Evolutionary conservation across 2,329 filamentous ascomycete species (phyloP).

Genomic region (Alternaria gansuensis): DNA sequence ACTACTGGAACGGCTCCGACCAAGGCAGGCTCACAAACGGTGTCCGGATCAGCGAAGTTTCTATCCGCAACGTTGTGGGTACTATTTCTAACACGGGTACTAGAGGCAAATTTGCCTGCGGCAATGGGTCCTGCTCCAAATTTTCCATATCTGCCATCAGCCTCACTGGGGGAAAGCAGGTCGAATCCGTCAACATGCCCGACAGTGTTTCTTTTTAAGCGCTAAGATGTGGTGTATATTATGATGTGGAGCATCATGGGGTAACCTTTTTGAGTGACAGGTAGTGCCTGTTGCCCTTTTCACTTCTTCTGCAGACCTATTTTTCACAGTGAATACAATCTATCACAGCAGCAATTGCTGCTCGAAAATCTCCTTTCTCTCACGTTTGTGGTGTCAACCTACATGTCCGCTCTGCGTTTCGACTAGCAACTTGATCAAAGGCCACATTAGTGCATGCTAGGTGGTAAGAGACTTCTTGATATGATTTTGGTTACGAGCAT

Average conservation of each 20-base stretch:
- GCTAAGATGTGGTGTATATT: too few relatives aligned
- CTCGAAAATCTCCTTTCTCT: not conserved
- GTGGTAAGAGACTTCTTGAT: too few relatives aligned
- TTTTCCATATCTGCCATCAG: conserved; percentile 64
- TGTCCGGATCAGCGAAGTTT: conserved; percentile 59
- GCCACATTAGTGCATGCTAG: too few relatives aligned
- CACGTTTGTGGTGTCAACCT: not conserved
- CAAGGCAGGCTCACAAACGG: conserved; percentile 58
- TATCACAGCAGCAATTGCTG: not conserved
- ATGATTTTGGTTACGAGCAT: not conserved
- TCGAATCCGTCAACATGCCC: conserved; percentile 49
- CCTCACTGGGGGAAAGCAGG: conserved; percentile 52
- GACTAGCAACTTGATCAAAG: not conserved
- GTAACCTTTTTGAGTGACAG: not conserved
- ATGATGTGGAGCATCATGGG: not conserved
- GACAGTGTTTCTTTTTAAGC: conserved; percentile 48
- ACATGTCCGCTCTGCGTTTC: not conserved
- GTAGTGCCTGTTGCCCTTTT: conserved; percentile 2
- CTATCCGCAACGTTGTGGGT: conserved; percentile 56
- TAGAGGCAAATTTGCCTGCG: conserved; percentile 65
- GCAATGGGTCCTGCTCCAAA: conserved; percentile 60
- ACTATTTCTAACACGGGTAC: conserved; percentile 43
- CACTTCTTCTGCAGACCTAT: conserved; percentile 2
- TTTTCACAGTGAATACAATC: conserved; percentile 1
- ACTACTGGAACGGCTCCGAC: conserved; percentile 60